Base-by-base conservation (phyloP, 2,329 filamentous ascomycete species). In the Pseudogymnoascus destructans region DNA sequence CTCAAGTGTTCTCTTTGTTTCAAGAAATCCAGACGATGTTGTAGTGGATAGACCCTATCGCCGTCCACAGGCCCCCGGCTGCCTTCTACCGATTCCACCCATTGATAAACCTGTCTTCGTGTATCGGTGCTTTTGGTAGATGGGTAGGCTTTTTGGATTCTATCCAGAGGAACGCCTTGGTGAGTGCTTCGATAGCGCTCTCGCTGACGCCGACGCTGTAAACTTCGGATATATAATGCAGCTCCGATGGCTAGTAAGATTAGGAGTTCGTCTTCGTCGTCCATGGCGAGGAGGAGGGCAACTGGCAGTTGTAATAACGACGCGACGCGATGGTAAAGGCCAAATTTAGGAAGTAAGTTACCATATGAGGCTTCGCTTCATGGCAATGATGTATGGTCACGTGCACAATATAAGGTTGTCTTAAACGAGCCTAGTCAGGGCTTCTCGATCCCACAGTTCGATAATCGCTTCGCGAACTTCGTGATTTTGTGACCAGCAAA, bases 391-490 rank as follows among this genome's bases (percentile, higher is more conserved):
- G 46, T 19, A 52, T 30, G 25, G 46, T 52, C 46, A 52, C 46
- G 46, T 52, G 46, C 15, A 30, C 4, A 52, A 32, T 52, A 52
- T 52, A 52, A 52, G 46, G 46, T 52, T 52, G 46, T 52, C 46
- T 52, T 52, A 52, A 52, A 52, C 46, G 46, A 52, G 46, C 46
- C 46, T 52, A 52, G 46, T 52, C 46, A 52, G 46, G 46, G 46
- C 46, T 52, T 52, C 46, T 52, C 46, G 46, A 52, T 52, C 46
- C 46, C 46, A 52, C 46, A 52, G 46, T 52, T 52, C 46, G 46
- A 52, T 52, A 52, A 52, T 52, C 46, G 46, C 46, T 52, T 52
- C 46, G 46, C 46, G 46, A 52, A 52, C 46, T 52, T 52, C 46
- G 46, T 52, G 46, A 52, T 52, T 52, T 52, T 52, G 46, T 25